Percentiles rank a stretch among this genome's conserved stretches.
Evolutionary conservation across 1,284 basidiomycete genomes (phyloP).

Genomic region (Anthracocystis setariae): DNA sequence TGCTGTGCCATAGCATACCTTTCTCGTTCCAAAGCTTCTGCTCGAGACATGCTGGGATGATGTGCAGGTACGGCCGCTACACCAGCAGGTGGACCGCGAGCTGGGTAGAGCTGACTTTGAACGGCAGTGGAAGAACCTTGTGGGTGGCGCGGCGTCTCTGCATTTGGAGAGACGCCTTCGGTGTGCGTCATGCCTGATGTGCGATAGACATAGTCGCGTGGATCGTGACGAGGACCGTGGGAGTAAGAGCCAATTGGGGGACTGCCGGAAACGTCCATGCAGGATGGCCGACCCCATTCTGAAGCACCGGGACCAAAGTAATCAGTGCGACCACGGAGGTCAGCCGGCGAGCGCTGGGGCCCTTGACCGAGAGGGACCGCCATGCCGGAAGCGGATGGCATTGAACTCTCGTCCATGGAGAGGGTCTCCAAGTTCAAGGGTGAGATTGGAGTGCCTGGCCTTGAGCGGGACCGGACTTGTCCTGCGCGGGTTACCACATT

Average conservation of each 20-base stretch:
- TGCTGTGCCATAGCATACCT: constrained; percentile 29
- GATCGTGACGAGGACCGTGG: constrained; percentile 9
- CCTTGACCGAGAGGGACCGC: constrained; percentile 16
- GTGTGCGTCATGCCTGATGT: constrained; percentile 9
- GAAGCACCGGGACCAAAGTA: constrained; percentile 29
- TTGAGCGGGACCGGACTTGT: constrained; percentile 14
- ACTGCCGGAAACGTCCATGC: constrained; percentile 17
- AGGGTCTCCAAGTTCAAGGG: constrained; percentile 51
- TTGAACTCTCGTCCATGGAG: constrained; percentile 40
- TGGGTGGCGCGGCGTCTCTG: constrained; percentile 15
- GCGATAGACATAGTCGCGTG: constrained; percentile 20
- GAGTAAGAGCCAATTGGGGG: constrained; percentile 10
- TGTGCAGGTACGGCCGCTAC: constrained; percentile 1
- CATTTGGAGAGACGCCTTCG: constrained; percentile 16
- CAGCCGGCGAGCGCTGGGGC: constrained; percentile 23
- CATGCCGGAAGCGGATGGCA: constrained; percentile 40
- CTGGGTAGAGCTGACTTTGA: constrained; percentile 8
- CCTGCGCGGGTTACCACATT: constrained; percentile 14
- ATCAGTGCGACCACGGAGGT: constrained; percentile 31
- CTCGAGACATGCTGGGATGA: constrained; percentile 12
- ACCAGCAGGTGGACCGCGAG: constrained; percentile 4
- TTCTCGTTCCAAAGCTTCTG: constrained; percentile 32
- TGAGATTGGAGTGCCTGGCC: constrained; percentile 50
- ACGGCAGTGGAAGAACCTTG: constrained; percentile 1
- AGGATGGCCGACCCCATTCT: constrained; percentile 20